Evolutionary conservation across 768 basidiomycete genomes (phyloP), one percentile per base, ranked within the genome.

Genomic region (Pisolithus tinctorius): DNA sequence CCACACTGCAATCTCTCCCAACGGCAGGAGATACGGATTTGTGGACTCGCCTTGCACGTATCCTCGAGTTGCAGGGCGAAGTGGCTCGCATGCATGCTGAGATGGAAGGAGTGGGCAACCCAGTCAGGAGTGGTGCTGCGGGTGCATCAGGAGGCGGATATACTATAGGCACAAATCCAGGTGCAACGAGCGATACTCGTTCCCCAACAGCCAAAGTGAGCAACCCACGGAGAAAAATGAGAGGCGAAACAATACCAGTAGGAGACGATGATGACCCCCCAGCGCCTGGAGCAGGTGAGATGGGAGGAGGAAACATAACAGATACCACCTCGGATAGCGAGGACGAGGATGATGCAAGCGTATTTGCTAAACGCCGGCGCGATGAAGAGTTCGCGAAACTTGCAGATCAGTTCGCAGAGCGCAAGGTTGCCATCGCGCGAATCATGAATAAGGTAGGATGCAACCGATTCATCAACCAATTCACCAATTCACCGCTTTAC

Each of bases 81-180:
- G 80, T 90, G 31, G 82, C 87, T 5, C 72, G 70, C 55, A 80
- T 86, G 77, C 88, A 89, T 61, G 67, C 82, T 9, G 80, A 83
- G 25, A 86, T 90, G 84, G 88, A 90, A 63, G 77, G 77, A 38
- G 74, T 84, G 43, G 80, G 82, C 1, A 56, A 44, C 1, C 10
- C 37, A 26, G 46, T 50, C 7, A 41, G 64, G 54, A 42, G 29
- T 50, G 45, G 58, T 26, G 53, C 46, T 1, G 39, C 47, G 1
- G 43, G 45, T 11, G 9, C 20, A 17, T 25, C 43, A 42, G 31
- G 41, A 14, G 47, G 17, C 9, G 47, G 40, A 29, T 42, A 13
- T 23, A 20, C 10, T 34, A 13, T 42, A 26, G 54, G 55, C 3
- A 44, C 47, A 14, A 55, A 53, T 27, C 29, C 4, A 14, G 43